Evolutionary conservation across 2,329 filamentous ascomycete genomes (phyloP), one percentile per base, ranked within the genome.

Genomic region (Talaromyces albobiverticillius): DNA sequence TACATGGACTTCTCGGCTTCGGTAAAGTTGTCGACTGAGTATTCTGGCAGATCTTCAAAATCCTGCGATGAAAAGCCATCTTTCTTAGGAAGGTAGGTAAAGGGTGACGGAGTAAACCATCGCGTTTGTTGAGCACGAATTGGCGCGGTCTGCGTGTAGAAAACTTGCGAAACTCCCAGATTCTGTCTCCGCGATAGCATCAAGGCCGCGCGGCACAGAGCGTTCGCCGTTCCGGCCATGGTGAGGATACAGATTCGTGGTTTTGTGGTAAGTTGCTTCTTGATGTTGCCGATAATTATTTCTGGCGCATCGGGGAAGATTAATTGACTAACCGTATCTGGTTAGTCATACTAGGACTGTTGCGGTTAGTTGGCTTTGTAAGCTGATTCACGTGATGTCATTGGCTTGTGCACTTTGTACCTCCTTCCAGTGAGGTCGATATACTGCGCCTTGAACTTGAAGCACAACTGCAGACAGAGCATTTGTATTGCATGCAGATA

Each of bases 181-280:
- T 57, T 62, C 45, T 65, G 65, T 63, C 67, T 66, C 42, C 64
- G 65, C 56, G 63, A 63, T 52, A 72, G 47, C 34, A 64, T 59
- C 13, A 69, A 57, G 55, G 69, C 66, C 47, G 68, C 61, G 45
- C 68, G 71, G 65, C 67, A 63, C 62, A 75, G 61, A 58, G 65
- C 72, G 63, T 68, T 65, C 55, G 70, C 62, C 60, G 65, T 64
- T 54, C 65, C 67, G 61, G 71, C 72, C 72, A 75, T 75, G 32
- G 22, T 45, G 11, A 25, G 34, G 41, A n/a, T 31, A 43, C 40
- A 32, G 20, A 48, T 14, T n/a, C 9, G 29, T 18, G 25, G 31
- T 25, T 48, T 22, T 31, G 22, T 34, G 48, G 31, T 31, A 8
- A 23, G 25, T 46, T 29, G 40, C 32, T 53, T 48, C 31, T 54